Evolutionary conservation across 2,329 filamentous ascomycete genomes (phyloP).

Genomic region (Bipolaris oryzae): DNA sequence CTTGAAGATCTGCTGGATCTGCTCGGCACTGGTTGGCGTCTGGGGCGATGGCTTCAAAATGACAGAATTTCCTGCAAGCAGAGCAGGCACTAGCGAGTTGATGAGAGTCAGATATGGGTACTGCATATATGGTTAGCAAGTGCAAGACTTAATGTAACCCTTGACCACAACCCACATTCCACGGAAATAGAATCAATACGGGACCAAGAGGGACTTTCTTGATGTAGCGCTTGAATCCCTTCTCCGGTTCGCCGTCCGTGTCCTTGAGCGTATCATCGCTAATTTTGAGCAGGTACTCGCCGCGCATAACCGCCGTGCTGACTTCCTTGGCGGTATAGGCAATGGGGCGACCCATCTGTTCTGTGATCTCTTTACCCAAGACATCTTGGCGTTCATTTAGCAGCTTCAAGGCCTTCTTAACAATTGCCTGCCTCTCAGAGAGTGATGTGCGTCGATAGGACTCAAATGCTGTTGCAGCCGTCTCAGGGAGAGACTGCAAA

Average conservation of each 20-base stretch:
- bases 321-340: constrained; percentile 84
- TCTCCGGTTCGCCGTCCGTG: constrained; percentile 80
- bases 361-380: constrained; percentile 81
- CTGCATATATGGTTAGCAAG: constrained; percentile 55
- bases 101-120: constrained; percentile 94
- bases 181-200: constrained; percentile 88
- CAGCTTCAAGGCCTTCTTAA: constrained; percentile 77
- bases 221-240: constrained; percentile 89
- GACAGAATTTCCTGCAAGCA: constrained; percentile 87
- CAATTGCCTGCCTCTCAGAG: constrained; percentile 76
- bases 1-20: constrained; percentile 74
- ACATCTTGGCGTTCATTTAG: constrained; percentile 76
- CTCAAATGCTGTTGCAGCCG: constrained; percentile 75
- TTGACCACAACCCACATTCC: constrained; percentile 76
- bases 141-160: constrained; percentile 8
- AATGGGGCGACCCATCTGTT: constrained; percentile 95
- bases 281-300: constrained; percentile 84
- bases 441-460: constrained; percentile 78
- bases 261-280: constrained; percentile 79
- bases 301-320: constrained; percentile 81
- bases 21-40: constrained; percentile 90
- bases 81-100: constrained; percentile 90
- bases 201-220: constrained; percentile 87
- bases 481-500: constrained; percentile 71
- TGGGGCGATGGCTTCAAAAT: constrained; percentile 95